phyloP scores from a whole-genome alignment of 768 basidiomycete genomes.

The Termitomyces sp. region DNA sequence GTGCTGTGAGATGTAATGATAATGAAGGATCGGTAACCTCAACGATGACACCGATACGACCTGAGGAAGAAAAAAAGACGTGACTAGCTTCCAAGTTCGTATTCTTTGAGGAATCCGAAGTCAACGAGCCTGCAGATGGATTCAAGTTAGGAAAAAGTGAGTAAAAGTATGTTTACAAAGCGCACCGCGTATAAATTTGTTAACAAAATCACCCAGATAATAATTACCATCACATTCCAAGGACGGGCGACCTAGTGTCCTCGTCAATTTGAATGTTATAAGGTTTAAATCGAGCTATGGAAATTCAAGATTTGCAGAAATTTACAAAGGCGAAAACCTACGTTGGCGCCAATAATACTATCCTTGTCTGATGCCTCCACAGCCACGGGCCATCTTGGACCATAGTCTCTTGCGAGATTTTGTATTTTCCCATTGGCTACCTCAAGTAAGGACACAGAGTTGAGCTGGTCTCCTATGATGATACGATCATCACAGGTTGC shows the following conservation, averaged over 20 bases:
- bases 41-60: conserved; percentile 71
- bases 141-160: background rate
- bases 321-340: conserved; percentile 31
- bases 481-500: conserved; percentile 51
- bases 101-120: conserved; percentile 39
- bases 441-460: conserved; percentile 70
- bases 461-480: conserved; percentile 76
- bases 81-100: conserved; percentile 50
- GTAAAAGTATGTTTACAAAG: background rate
- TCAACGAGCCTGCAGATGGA: conserved; percentile 47
- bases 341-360: conserved; percentile 72
- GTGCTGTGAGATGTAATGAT: conserved; percentile 56
- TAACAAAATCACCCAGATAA: conserved; percentile 74
- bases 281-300: conserved; percentile 63
- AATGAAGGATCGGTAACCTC: conserved; percentile 52
- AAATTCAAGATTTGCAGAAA: background rate
- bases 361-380: conserved; percentile 54
- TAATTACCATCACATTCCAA: conserved; percentile 70
- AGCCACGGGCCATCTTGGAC: conserved; percentile 68
- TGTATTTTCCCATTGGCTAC: conserved; percentile 40
- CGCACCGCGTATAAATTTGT: conserved; percentile 68
- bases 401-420: conserved; percentile 69
- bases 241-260: conserved; percentile 33
- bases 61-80: conserved; percentile 74
- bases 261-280: conserved; percentile 54